Conservation (phyloP, 257 asterid genomes). For the Fraxinus cuspidata region DNA sequence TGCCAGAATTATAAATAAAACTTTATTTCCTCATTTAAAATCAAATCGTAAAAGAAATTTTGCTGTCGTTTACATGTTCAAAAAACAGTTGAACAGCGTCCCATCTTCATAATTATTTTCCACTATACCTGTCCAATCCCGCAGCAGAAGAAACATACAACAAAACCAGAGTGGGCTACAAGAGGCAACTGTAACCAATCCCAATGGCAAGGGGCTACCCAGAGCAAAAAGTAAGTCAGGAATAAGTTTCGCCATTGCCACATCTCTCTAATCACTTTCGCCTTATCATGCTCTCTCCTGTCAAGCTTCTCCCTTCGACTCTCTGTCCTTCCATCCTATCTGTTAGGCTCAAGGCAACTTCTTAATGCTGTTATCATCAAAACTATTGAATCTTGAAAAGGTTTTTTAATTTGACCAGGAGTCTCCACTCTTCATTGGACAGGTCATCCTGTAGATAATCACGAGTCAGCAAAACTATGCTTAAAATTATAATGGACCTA, state of each 20-base stretch:
- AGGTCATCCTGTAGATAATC: conserved; percentile 61
- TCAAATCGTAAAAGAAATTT: not conserved
- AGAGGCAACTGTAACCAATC: not conserved
- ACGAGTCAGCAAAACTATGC: not conserved
- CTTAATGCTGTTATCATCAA: not conserved
- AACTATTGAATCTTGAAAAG: conserved; percentile 57
- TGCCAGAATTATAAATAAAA: too few species aligned
- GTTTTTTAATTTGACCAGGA: conserved; percentile 71
- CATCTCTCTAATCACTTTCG: not conserved
- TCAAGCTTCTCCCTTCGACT: not conserved
- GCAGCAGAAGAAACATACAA: not conserved
- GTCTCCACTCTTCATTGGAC: conserved; percentile 67
- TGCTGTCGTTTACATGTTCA: not conserved
- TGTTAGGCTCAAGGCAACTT: not conserved
- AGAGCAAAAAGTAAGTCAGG: not conserved
- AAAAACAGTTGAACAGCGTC: not conserved
- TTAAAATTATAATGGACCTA: not conserved
- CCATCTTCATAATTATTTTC: not conserved
- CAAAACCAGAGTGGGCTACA: not conserved
- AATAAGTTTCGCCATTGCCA: not conserved
- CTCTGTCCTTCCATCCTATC: not conserved
- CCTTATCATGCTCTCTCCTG: not conserved
- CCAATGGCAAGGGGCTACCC: not conserved
- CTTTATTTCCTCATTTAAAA: too few species aligned
- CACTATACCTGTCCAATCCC: not conserved